phyloP scores from a whole-genome alignment of 257 asterid species.

The Fraxinus anomala region DNA sequence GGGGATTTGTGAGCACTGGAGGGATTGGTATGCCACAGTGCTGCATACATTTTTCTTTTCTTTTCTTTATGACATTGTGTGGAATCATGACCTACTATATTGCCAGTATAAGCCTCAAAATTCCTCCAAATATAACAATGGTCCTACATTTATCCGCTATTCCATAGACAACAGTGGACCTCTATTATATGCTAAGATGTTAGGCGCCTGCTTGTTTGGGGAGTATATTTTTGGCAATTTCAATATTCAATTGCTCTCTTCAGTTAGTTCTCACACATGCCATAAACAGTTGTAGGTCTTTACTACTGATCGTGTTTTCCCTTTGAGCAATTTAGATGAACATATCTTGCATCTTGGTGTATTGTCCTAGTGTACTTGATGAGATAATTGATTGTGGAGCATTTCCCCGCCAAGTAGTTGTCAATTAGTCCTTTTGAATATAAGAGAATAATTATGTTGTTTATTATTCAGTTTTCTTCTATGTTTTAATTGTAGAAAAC shows the following conservation, averaged over 20 bases:
- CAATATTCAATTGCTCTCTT: not conserved
- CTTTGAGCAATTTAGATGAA: not conserved
- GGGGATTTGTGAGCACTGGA: conserved; percentile 96
- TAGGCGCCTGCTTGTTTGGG: not conserved
- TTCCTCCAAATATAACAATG: not conserved
- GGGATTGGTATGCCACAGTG: conserved; percentile 67
- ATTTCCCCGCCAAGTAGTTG: not conserved
- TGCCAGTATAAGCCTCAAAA: not conserved
- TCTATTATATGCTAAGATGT: not conserved
- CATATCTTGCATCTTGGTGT: not conserved
- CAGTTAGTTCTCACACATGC: not conserved
- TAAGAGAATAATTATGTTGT: not conserved
- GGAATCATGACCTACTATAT: not conserved
- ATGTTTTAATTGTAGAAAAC: not conserved
- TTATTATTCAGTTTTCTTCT: not conserved
- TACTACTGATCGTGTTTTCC: not conserved
- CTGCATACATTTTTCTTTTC: not conserved
- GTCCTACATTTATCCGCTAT: not conserved
- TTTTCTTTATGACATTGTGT: not conserved
- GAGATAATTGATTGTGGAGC: not conserved
- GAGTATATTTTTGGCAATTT: not conserved
- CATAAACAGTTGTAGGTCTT: not conserved
- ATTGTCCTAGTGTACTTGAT: not conserved
- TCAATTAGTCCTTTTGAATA: conserved; percentile 1
- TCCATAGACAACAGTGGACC: not conserved